Conservation (phyloP, 371 early-diverging fungal species). For the Mortierella sp. region DNA sequence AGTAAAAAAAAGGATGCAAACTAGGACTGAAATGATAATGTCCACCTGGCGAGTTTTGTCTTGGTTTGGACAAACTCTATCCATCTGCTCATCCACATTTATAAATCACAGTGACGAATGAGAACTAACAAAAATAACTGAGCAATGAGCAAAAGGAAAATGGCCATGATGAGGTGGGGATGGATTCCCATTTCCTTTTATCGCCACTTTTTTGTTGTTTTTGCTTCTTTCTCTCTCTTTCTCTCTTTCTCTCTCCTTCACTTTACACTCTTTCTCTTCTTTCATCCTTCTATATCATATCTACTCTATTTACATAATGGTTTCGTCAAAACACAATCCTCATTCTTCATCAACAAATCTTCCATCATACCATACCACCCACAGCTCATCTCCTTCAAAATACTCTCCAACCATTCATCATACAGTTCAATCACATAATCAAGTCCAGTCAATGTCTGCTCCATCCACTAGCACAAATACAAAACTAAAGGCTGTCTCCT, state of each 20-base stretch:
- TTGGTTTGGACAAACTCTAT: conserved; percentile 9
- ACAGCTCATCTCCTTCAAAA: not conserved
- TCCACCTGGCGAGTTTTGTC: conserved; percentile 19
- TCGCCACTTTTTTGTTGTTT: not conserved
- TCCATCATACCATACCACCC: not conserved
- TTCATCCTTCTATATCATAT: too few species aligned
- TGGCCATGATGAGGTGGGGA: not conserved
- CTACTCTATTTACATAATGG: too few species aligned
- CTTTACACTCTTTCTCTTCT: not conserved
- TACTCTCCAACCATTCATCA: not conserved
- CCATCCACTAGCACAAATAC: conserved; percentile 7
- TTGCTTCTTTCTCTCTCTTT: conserved; percentile 4
- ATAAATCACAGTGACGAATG: conserved; percentile 4
- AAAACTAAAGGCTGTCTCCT: not conserved
- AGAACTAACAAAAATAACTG: not conserved
- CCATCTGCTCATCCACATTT: not conserved
- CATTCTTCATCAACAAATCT: not conserved
- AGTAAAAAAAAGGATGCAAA: too few species aligned
- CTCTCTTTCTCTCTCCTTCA: not conserved
- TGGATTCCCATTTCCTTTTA: conserved; percentile 34
- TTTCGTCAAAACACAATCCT: not conserved
- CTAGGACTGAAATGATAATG: too few species aligned
- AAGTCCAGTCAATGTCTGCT: not conserved
- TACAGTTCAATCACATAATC: not conserved
- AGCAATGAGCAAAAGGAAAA: not conserved